phyloP scores from a whole-genome alignment of 1,284 basidiomycete species.

The Coriolopsis trogii region DNA sequence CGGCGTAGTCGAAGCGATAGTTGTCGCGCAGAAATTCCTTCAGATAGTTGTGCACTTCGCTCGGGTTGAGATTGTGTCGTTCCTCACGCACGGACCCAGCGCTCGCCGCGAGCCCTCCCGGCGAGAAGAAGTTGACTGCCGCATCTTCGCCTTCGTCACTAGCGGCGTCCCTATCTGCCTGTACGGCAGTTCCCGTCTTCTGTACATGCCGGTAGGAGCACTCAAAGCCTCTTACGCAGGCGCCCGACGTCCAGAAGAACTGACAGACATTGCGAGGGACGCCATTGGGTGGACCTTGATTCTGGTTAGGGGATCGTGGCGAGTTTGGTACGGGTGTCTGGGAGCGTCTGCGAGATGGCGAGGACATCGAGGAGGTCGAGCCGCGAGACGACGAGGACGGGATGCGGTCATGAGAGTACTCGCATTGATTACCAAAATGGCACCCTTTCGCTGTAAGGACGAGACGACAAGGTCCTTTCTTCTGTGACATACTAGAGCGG shows the following conservation, averaged over 20 bases:
- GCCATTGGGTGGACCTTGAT: not conserved
- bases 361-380: slow-evolving; percentile 6
- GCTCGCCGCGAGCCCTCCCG: slow-evolving; percentile 42
- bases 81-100: slow-evolving; percentile 22
- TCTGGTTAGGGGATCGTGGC: not conserved
- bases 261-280: slow-evolving; percentile 48
- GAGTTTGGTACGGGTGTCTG: slow-evolving; percentile 1
- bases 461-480: slow-evolving; percentile 1
- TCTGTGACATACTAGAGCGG: slow-evolving; percentile 12
- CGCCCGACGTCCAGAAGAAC: slow-evolving; percentile 55
- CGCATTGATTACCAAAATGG: slow-evolving; percentile 19
- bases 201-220: slow-evolving; percentile 50
- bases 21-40: slow-evolving; percentile 47
- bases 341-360: slow-evolving; percentile 11
- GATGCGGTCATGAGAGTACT: slow-evolving; percentile 23
- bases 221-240: slow-evolving; percentile 48
- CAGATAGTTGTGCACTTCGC: slow-evolving; percentile 52
- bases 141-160: slow-evolving; percentile 2
- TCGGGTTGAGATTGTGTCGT: slow-evolving; percentile 45
- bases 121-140: slow-evolving; percentile 49
- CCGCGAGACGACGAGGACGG: not conserved
- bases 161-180: not conserved
- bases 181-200: slow-evolving; percentile 8
- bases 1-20: slow-evolving; percentile 45
- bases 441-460: slow-evolving; percentile 6